phyloP scores from a whole-genome alignment of 129 eudicot species.

The Silybum marianum region DNA sequence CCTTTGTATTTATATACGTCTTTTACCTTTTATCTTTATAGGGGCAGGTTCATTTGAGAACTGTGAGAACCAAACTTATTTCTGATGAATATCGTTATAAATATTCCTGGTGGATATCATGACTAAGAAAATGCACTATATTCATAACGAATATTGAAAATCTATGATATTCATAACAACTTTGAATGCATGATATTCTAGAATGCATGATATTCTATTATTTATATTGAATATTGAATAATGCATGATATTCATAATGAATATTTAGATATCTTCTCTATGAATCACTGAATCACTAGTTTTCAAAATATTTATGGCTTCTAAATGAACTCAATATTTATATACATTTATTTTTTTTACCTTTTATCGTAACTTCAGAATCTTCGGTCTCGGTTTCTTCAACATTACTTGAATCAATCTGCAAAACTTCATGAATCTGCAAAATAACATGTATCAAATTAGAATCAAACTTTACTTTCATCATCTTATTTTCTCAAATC shows the following conservation, averaged over 20 bases:
- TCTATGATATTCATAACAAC: too few relatives aligned
- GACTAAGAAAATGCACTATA: neutral
- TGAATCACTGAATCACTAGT: neutral
- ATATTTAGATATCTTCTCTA: neutral
- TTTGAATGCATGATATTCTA: too few relatives aligned
- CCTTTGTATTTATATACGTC: too few relatives aligned
- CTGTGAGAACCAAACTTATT: too few relatives aligned
- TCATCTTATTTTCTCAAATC: neutral
- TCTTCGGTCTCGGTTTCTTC: constrained; percentile 26
- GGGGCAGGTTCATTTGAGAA: too few relatives aligned
- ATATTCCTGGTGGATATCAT: neutral
- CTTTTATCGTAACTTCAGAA: constrained; percentile 32
- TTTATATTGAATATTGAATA: neutral
- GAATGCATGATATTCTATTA: neutral
- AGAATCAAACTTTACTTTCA: neutral
- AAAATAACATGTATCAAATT: constrained; percentile 27
- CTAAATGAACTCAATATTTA: neutral
- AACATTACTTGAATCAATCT: constrained; percentile 23
- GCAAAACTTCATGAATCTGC: constrained; percentile 47
- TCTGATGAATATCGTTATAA: too few relatives aligned
- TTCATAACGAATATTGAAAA: neutral
- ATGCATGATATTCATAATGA: neutral
- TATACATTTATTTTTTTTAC: constrained; percentile 29
- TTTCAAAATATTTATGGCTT: neutral
- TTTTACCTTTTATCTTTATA: too few relatives aligned